phyloP scores from a whole-genome alignment of 2,329 filamentous ascomycete species.

The Aspergillus fumigatiaffinis region DNA sequence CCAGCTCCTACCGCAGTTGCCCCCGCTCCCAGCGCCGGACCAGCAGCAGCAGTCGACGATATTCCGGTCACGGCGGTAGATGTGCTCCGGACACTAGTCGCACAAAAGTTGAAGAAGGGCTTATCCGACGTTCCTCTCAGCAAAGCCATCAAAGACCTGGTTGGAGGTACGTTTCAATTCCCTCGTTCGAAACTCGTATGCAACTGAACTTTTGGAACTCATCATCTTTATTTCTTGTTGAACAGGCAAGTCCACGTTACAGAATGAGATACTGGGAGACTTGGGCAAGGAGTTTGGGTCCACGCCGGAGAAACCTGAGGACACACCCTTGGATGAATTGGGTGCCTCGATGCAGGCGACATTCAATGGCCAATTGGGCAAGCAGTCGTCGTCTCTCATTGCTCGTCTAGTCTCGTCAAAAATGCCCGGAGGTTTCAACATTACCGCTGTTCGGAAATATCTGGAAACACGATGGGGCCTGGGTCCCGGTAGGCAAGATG shows the following conservation, averaged over 20 bases:
- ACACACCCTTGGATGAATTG: conserved; percentile 92
- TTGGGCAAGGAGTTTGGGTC: conserved; percentile 97
- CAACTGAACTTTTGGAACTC: conserved; percentile 6
- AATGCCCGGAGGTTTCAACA: conserved; percentile 99
- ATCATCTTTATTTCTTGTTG: neutral
- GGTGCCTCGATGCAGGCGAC: conserved; percentile 94
- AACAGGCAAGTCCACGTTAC: conserved; percentile 91
- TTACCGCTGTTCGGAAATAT: conserved; percentile 92
- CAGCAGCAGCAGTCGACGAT: conserved; percentile 82
- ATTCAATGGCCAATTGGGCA: conserved; percentile 98
- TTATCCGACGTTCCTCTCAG: conserved; percentile 81
- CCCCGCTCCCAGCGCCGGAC: conserved; percentile 69
- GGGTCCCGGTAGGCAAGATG: conserved; percentile 81
- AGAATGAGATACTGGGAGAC: conserved; percentile 98
- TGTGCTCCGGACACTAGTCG: conserved; percentile 81
- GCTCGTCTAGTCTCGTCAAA: conserved; percentile 96
- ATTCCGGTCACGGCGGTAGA: conserved; percentile 83
- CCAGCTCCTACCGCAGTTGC: conserved; percentile 54
- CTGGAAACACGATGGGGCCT: conserved; percentile 92
- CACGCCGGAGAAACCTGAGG: conserved; percentile 96
- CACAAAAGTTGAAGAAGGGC: conserved; percentile 96
- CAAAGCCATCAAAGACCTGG: conserved; percentile 98
- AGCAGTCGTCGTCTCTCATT: conserved; percentile 89
- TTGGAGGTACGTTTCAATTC: conserved; percentile 68
- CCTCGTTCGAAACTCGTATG: neutral